Conservation (phyloP, 192 early-diverging fungal genomes). For the Entophlyctis helioformis region DNA sequence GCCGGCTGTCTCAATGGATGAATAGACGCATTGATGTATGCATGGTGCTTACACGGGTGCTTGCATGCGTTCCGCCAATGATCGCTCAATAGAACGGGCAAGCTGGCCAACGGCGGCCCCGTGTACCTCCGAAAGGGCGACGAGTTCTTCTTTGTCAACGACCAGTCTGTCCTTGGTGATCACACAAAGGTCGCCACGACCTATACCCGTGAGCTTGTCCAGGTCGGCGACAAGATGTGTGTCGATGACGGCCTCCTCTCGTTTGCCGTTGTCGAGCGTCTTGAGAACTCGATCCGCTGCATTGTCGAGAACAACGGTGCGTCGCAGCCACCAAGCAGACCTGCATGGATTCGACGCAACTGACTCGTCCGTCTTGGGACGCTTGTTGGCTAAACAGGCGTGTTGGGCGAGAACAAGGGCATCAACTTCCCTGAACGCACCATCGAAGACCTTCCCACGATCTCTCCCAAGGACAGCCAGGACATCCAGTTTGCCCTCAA, state of each 20-base stretch:
- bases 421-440: conserved; percentile 42
- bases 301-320: conserved; percentile 32
- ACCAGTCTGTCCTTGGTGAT: conserved; percentile 30
- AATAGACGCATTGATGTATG: too few relatives aligned
- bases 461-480: conserved; percentile 36
- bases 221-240: conserved; percentile 43
- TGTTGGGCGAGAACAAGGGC: conserved; percentile 41
- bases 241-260: conserved; percentile 94
- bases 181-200: conserved; percentile 27
- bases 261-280: conserved; percentile 75
- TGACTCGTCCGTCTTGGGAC: too few relatives aligned
- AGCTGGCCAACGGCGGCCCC: conserved; percentile 22
- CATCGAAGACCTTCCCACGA: conserved; percentile 40
- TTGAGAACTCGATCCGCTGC: conserved; percentile 29
- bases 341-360: too few relatives aligned
- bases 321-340: too few relatives aligned
- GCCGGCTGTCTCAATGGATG: too few relatives aligned
- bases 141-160: conserved; percentile 48
- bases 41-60: neutral
- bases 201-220: conserved; percentile 42
- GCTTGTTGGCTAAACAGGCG: conserved; percentile 9
- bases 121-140: conserved; percentile 32
- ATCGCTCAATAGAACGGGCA: conserved; percentile 23
- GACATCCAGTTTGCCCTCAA: conserved; percentile 36
- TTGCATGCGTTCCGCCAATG: neutral